Base-by-base conservation (phyloP, 148 eudicot genomes). In the Dysphania ambrosioides region DNA sequence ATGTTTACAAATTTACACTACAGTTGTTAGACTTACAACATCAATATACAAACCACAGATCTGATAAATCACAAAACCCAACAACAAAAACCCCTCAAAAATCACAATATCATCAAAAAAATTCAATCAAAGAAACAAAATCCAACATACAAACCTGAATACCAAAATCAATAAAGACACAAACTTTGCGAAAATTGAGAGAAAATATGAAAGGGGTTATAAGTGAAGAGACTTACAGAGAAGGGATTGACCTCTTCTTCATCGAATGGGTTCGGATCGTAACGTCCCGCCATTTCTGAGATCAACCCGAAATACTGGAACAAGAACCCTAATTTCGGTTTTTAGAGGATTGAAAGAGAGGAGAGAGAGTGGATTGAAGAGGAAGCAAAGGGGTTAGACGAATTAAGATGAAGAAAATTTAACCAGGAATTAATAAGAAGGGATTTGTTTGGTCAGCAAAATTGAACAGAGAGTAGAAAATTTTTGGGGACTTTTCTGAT, bases 211-310 rank as follows among this genome's bases (percentile, higher is more conserved):
- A 40, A 62, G 71, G 42, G 60, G 74, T 70, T 36, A 23, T 30
- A 12, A 58, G 67, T 13, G 44, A 72, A 57, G 34, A 30, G 8
- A 70, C 82, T 71, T 81, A 88, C 97, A 82, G 90, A 66, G 49
- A 91, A 91, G 55, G 96, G 96, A 77, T 92, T 92, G 58, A 86
- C 96, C 82, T 92, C 95, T 76, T 81, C 89, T 70, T 88, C 91
- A 6, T 85, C 97, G 55, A 92, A 92, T 26, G 97, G 97, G 78
- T 92, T 92, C 27, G 77, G 88, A 86, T 92, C 93, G 67, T 77
- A 87, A 56, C 93, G 87, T 53, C 92, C 85, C 10, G 98, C 90
- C 96, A 93, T 93, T 68, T 34, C 1, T 32, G 19, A 53, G 63
- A 77, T 76, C 66, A 81, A 72, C 34, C 76, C 57, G 67, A 61